Evolutionary conservation across 139 green algal species (phyloP).

Genomic region (Chlamydomonas eustigma): DNA sequence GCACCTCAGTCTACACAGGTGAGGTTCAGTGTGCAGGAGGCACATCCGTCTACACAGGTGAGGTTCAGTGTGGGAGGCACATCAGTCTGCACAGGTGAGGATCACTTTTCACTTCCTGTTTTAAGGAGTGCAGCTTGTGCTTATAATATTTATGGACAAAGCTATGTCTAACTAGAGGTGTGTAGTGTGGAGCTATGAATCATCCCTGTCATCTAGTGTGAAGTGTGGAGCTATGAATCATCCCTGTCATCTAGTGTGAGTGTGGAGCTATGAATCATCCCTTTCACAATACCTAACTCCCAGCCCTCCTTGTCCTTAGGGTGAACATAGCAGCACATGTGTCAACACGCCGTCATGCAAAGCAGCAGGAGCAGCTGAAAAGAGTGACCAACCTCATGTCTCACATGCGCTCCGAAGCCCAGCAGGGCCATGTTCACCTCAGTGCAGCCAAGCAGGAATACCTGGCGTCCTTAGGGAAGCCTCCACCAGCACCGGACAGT

Average conservation of each 20-base stretch:
- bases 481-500: slow-evolving; percentile 11
- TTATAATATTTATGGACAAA: too few relatives aligned
- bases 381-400: slow-evolving; percentile 28
- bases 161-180: too few relatives aligned
- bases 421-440: slow-evolving; percentile 35
- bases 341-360: slow-evolving; percentile 24
- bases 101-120: too few relatives aligned
- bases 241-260: too few relatives aligned
- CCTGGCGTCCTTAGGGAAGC: neutral
- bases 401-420: slow-evolving; percentile 48
- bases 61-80: slow-evolving; percentile 36
- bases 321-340: slow-evolving; percentile 41
- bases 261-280: too few relatives aligned
- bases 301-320: slow-evolving; percentile 21
- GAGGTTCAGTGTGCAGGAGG: slow-evolving; percentile 35
- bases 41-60: slow-evolving; percentile 40
- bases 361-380: slow-evolving; percentile 19
- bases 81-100: slow-evolving; percentile 40
- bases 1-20: slow-evolving; percentile 41
- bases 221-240: too few relatives aligned
- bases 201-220: too few relatives aligned
- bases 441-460: slow-evolving; percentile 28
- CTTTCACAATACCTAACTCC: too few relatives aligned
- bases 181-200: too few relatives aligned
- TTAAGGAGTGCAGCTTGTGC: too few relatives aligned